Conservation (phyloP, 2,329 filamentous ascomycete genomes). For the Colletotrichum magnum region DNA sequence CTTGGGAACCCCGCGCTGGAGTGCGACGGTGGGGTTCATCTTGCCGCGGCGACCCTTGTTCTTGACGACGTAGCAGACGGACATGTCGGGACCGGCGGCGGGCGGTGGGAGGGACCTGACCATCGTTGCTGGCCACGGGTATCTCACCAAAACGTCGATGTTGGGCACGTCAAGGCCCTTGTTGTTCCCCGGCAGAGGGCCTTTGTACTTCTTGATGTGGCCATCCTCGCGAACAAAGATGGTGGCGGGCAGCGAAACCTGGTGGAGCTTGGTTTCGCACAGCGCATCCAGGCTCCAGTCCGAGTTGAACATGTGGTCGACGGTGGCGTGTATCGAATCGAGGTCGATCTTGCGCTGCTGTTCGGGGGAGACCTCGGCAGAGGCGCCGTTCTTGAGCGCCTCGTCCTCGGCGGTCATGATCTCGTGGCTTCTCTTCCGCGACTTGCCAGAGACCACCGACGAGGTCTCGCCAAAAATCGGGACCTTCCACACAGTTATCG, state of each 20-base stretch:
- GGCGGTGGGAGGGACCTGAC: slow-evolving; percentile 74
- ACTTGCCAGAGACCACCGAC: slow-evolving; percentile 28
- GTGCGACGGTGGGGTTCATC: slow-evolving; percentile 79
- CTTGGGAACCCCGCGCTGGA: slow-evolving; percentile 74
- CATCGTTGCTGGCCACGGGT: slow-evolving; percentile 82
- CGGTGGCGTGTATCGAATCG: slow-evolving; percentile 43
- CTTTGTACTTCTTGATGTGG: slow-evolving; percentile 77
- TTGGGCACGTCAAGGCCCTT: slow-evolving; percentile 64
- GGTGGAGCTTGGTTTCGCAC: slow-evolving; percentile 73
- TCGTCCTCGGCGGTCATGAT: slow-evolving; percentile 33
- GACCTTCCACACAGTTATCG: slow-evolving; percentile 89
- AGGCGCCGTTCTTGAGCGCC: neutral
- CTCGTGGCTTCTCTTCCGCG: slow-evolving; percentile 53
- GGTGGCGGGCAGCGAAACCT: slow-evolving; percentile 77
- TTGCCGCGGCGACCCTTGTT: slow-evolving; percentile 83
- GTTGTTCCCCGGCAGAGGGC: slow-evolving; percentile 71
- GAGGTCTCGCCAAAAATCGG: slow-evolving; percentile 61
- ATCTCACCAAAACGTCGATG: slow-evolving; percentile 79
- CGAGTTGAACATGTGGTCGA: slow-evolving; percentile 51
- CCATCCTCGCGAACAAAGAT: slow-evolving; percentile 78
- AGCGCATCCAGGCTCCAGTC: slow-evolving; percentile 80
- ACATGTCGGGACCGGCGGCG: slow-evolving; percentile 74
- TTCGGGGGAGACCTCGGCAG: slow-evolving; percentile 35
- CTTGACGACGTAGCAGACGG: slow-evolving; percentile 90
- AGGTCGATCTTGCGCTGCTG: slow-evolving; percentile 45